These are phyloP conservation scores for Dendryphion nanum DNA, from an alignment of 2,329 filamentous ascomycete species.

Conservation along the genomic window DNA sequence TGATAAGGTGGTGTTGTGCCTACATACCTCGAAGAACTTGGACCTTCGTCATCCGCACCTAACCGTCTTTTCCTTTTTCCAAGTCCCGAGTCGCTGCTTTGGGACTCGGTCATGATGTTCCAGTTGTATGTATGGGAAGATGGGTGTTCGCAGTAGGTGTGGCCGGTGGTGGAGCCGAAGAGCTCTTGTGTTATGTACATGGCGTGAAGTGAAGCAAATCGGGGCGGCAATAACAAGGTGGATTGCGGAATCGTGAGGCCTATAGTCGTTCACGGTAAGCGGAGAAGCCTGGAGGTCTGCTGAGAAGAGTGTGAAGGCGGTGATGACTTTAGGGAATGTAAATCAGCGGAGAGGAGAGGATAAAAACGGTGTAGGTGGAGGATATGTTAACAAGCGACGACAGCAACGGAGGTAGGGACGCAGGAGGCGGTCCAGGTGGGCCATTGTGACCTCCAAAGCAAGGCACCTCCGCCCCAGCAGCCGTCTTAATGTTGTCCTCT, in stretches of 20 bases:
- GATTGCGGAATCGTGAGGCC: no score
- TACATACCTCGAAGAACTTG: conserved; percentile 12
- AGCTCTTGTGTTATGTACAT: conserved; percentile 41
- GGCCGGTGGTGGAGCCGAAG: conserved; percentile 21
- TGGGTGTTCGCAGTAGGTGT: conserved; percentile 8
- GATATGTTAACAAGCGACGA: conserved; percentile 2
- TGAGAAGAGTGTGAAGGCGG: conserved; percentile 1
- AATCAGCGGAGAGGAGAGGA: neutral
- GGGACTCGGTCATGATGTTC: conserved; percentile 20
- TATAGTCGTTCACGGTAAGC: no score
- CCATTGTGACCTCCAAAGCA: no score
- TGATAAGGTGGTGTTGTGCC: no score
- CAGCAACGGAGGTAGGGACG: conserved; percentile 1
- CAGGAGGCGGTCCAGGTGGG: no score
- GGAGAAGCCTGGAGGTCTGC: no score
- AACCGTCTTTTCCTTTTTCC: conserved; percentile 31
- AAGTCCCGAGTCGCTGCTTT: conserved; percentile 13
- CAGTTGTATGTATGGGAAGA: conserved; percentile 7
- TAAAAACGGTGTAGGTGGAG: neutral
- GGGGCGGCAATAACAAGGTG: conserved; percentile 3
- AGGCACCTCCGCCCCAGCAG: no score
- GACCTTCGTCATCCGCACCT: conserved; percentile 10
- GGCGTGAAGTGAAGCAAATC: conserved; percentile 12
- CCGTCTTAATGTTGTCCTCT: no score
- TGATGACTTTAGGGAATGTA: no score